Base-by-base conservation (phyloP, 108 stramenopile genomes). In the Nitzschia putrida region DNA sequence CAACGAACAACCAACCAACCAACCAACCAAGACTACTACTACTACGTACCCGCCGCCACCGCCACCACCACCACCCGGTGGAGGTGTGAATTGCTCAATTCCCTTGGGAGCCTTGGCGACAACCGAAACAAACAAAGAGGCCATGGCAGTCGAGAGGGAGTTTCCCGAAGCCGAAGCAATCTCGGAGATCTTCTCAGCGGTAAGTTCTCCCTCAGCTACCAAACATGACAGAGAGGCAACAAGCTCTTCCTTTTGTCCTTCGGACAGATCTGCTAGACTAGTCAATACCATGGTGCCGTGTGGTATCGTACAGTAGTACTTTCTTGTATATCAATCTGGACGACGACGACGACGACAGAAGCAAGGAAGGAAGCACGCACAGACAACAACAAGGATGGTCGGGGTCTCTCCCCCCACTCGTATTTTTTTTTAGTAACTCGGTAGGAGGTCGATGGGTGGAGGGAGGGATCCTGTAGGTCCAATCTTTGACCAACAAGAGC, bases 191-290 rank as follows among this genome's bases (percentile, higher is more conserved):
- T 83, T 74, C 49, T 92, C 88, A 24, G 88, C 85, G 16, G 83
- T 75, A 37, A 88, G 60, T 52, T 82, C 85, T 0, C 74, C 61
- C 55, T 84, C 88, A 47, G 81, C 80, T 22, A 92, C 77, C 43
- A 92, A 86, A 45, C 81, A 71, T 10, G 87, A 81, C 47, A 92
- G 84, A n/a, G 88, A 86, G 16, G 91, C 91, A 37, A 92, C 84
- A 56, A 92, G 83, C 63, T 92, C 91, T 77, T 89, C 79, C 79
- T 89, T 92, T 74, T 92, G 87, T 44, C 76, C 59, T 59, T 79
- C 85, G 20, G 81, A 71, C 16, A 92, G 69, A 61, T 77, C 91
- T 64, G 74, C 77, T 68, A 92, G 54, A 73, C 71, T 84, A 54
- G 87, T 86, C 22, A 82, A 50, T 47, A 76, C 75, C 91, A 89